Evolutionary conservation across 2,329 filamentous ascomycete species (phyloP).

Genomic region (Rugonectria rugulosa): DNA sequence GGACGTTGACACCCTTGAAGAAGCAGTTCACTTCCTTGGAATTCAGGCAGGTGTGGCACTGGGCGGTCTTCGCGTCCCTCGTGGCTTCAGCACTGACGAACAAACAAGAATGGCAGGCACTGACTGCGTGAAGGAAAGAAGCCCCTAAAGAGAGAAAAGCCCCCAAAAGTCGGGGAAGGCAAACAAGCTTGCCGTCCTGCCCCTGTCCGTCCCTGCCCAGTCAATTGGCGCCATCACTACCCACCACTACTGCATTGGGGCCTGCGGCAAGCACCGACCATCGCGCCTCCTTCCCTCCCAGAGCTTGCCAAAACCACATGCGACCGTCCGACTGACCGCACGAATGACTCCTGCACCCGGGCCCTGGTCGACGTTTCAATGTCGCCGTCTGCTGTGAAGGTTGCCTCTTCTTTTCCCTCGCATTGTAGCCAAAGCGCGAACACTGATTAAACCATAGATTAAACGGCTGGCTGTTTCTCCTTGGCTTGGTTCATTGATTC

Average conservation of each 20-base stretch:
- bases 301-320: constrained; percentile 1
- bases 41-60: no score
- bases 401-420: no score
- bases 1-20: no score
- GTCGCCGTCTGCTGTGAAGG: neutral
- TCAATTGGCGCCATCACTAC: neutral
- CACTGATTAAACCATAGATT: no score
- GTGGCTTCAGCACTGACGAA: neutral
- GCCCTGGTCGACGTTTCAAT: neutral
- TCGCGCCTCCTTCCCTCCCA: neutral
- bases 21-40: no score
- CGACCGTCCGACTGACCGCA: neutral
- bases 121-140: neutral
- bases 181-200: neutral
- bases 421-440: no score
- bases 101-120: no score
- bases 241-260: neutral
- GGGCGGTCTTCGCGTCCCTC: neutral
- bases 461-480: no score
- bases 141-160: no score
- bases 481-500: neutral
- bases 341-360: neutral
- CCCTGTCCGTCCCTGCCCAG: neutral
- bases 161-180: neutral
- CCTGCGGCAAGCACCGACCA: neutral